A percentile compares a stretch with the other conserved stretches of the same genome.
These are phyloP conservation scores for Echinosophora koreensis DNA, from an alignment of 306 rosid species.

Conservation along the genomic window DNA sequence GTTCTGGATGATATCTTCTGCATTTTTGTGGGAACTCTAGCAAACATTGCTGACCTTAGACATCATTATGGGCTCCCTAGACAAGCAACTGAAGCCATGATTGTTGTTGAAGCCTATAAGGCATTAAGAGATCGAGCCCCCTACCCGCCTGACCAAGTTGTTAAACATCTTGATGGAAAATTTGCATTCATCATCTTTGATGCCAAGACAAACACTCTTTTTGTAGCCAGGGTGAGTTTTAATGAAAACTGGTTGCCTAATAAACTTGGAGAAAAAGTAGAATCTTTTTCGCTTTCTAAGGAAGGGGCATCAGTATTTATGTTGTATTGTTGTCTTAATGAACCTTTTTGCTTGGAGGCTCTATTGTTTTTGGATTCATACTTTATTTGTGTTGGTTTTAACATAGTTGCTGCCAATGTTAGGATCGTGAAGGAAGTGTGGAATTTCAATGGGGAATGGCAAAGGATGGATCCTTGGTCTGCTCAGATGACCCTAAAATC, in stretches of 20 bases:
- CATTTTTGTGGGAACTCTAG: slow-evolving; percentile 60
- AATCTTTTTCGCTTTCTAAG: not conserved
- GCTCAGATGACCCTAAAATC: slow-evolving; percentile 54
- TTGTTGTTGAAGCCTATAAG: slow-evolving; percentile 70
- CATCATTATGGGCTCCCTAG: slow-evolving; percentile 67
- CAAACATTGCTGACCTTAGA: slow-evolving; percentile 56
- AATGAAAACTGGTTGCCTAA: not conserved
- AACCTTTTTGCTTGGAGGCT: not conserved
- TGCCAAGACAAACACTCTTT: slow-evolving; percentile 50
- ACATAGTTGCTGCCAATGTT: slow-evolving; percentile 24
- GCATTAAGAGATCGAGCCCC: slow-evolving; percentile 69
- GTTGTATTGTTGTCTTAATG: not conserved
- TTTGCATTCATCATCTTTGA: slow-evolving; percentile 70
- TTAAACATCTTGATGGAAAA: slow-evolving; percentile 68
- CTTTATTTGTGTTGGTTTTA: not conserved
- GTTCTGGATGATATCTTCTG: slow-evolving; percentile 65
- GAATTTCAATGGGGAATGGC: slow-evolving; percentile 65
- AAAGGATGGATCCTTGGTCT: slow-evolving; percentile 68
- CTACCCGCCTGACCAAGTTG: slow-evolving; percentile 72
- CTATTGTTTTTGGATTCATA: not conserved
- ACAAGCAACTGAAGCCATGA: slow-evolving; percentile 72
- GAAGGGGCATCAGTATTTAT: not conserved
- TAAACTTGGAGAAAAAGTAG: not conserved
- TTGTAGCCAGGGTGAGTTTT: slow-evolving; percentile 62
- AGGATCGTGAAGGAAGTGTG: slow-evolving; percentile 69